A percentile compares a stretch with the other conserved stretches of the same genome.
phyloP scores from a whole-genome alignment of 2,329 filamentous ascomycete genomes.

The Neurospora sp. region DNA sequence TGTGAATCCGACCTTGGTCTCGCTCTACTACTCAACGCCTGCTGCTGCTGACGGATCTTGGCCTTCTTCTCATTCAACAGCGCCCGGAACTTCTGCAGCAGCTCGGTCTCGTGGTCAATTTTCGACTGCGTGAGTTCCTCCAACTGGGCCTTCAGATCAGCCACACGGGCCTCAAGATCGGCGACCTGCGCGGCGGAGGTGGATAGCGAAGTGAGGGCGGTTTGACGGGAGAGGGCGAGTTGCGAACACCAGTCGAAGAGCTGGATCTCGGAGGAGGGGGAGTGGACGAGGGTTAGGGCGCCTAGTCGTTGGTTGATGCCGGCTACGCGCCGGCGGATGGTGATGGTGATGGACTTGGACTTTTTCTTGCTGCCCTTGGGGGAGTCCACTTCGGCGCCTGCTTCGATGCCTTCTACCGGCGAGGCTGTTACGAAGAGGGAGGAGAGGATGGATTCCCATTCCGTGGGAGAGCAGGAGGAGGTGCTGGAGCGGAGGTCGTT shows the following conservation, averaged over 20 bases:
- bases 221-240: conserved; percentile 39
- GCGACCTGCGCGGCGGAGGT: conserved; percentile 30
- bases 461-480: conserved; percentile 44
- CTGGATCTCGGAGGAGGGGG: conserved; percentile 49
- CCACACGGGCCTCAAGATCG: conserved; percentile 44
- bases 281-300: conserved; percentile 44
- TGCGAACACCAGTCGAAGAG: conserved; percentile 61
- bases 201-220: conserved; percentile 33
- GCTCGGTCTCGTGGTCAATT: conserved; percentile 51
- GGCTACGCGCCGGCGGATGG: conserved; percentile 53
- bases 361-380: conserved; percentile 17
- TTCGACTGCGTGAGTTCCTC: conserved; percentile 58
- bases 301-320: conserved; percentile 70
- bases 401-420: conserved; percentile 44
- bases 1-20: neutral
- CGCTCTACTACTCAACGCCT: conserved; percentile 32
- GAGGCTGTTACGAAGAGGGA: conserved; percentile 43
- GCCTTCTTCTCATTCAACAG: conserved; percentile 72
- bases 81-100: conserved; percentile 60
- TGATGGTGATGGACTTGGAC: conserved; percentile 45
- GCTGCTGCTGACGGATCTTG: conserved; percentile 66
- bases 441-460: conserved; percentile 56
- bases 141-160: conserved; percentile 51
- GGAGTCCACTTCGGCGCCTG: conserved; percentile 40
- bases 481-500: conserved; percentile 42